These are phyloP conservation scores for Jatropha podagrica DNA, from an alignment of 441 rosid species.

Conservation along the genomic window DNA sequence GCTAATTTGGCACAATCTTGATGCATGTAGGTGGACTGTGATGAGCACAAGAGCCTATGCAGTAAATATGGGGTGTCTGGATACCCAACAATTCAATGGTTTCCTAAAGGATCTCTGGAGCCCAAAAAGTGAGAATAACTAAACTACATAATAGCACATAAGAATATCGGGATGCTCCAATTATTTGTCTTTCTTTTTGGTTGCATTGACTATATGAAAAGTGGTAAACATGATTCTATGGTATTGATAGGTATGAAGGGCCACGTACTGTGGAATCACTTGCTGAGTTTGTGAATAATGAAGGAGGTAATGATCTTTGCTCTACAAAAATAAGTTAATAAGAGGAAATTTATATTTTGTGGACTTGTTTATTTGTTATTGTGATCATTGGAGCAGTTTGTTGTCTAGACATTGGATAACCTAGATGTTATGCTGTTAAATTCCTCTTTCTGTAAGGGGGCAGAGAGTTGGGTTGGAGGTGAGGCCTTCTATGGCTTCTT, in stretches of 20 bases:
- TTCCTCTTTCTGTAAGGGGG: neutral
- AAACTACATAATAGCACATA: neutral
- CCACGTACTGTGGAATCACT: conserved; percentile 80
- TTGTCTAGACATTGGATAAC: neutral
- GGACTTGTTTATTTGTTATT: neutral
- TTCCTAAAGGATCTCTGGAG: conserved; percentile 91
- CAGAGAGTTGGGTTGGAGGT: neutral
- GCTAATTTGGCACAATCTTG: conserved; percentile 8
- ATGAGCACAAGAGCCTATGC: conserved; percentile 80
- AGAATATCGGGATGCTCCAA: neutral
- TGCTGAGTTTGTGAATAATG: conserved; percentile 79
- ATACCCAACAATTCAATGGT: conserved; percentile 92
- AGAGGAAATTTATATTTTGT: neutral
- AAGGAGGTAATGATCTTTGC: conserved; percentile 62
- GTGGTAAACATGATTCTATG: neutral
- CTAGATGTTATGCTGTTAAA: neutral
- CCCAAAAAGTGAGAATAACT: conserved; percentile 66
- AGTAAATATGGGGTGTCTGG: conserved; percentile 87
- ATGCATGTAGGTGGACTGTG: conserved; percentile 80
- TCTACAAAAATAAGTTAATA: neutral
- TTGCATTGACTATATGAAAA: neutral
- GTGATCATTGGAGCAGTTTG: neutral
- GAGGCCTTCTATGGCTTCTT: neutral
- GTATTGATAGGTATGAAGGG: conserved; percentile 71
- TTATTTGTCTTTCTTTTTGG: neutral